These are phyloP conservation scores for Trichophyton simii DNA, from an alignment of 2,329 filamentous ascomycete species.

Conservation along the genomic window DNA sequence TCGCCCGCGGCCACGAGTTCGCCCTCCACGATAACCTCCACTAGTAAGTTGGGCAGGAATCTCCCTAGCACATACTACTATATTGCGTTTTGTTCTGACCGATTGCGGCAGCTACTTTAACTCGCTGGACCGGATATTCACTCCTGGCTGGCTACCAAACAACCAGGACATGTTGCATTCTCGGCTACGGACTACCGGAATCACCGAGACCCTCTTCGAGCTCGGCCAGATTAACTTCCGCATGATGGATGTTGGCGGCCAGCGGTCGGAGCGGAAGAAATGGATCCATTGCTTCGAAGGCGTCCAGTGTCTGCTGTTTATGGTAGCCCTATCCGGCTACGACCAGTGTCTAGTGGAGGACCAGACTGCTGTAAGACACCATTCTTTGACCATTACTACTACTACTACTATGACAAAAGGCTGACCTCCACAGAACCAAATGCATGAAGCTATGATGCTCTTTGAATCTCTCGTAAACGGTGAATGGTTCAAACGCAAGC, in stretches of 20 bases:
- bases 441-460: slow-evolving; percentile 78
- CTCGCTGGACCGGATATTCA: slow-evolving; percentile 63
- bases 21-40: slow-evolving; percentile 88
- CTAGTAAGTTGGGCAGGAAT: slow-evolving; percentile 51
- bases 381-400: no score
- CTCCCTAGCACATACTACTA: slow-evolving; percentile 12
- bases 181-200: slow-evolving; percentile 81
- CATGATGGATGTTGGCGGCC: slow-evolving; percentile 92
- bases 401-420: not conserved
- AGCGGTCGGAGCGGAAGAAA: slow-evolving; percentile 88
- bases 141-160: slow-evolving; percentile 68
- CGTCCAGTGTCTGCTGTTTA: slow-evolving; percentile 80
- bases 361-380: slow-evolving; percentile 65
- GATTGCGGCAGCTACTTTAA: slow-evolving; percentile 59
- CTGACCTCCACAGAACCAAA: slow-evolving; percentile 55
- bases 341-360: slow-evolving; percentile 95
- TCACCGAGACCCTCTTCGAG: slow-evolving; percentile 90
- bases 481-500: slow-evolving; percentile 72
- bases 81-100: not conserved
- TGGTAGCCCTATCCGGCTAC: slow-evolving; percentile 91
- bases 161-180: slow-evolving; percentile 92
- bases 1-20: slow-evolving; percentile 89
- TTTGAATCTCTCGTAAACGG: slow-evolving; percentile 79
- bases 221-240: slow-evolving; percentile 84
- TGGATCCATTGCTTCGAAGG: slow-evolving; percentile 97